Evolutionary conservation across 176 grass and related monocot genomes (phyloP).

Genomic region (Carex myosuroides): DNA sequence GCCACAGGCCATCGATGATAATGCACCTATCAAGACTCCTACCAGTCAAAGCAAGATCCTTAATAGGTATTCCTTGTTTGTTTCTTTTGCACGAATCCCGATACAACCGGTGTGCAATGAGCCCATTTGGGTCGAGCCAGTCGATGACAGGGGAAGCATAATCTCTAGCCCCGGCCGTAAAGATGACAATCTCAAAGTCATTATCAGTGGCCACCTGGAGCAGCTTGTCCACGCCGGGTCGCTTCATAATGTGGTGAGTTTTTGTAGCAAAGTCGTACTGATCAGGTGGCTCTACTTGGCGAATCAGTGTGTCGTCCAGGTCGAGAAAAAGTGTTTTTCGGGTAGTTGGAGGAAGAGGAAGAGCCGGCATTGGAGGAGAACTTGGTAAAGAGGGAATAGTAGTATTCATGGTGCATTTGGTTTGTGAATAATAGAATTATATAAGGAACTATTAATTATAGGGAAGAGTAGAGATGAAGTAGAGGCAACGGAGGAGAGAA

Average conservation of each 20-base stretch:
- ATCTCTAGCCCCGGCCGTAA: neutral
- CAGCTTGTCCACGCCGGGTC: neutral
- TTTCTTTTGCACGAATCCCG: neutral
- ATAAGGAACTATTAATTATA: neutral
- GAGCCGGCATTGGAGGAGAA: neutral
- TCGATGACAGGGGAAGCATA: conserved; percentile 8
- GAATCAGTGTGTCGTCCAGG: no score
- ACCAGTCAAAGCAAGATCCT: conserved; percentile 6
- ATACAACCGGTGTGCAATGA: conserved; percentile 1
- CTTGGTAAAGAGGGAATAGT: neutral
- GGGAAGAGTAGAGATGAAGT: neutral
- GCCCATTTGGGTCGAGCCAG: neutral
- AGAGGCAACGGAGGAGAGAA: neutral
- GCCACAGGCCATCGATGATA: neutral
- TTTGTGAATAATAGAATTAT: neutral
- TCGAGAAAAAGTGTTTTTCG: no score
- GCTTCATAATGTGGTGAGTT: neutral
- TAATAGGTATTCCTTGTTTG: neutral
- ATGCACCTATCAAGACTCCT: conserved; percentile 3
- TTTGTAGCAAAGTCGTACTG: no score
- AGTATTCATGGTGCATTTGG: neutral
- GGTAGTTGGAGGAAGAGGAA: neutral
- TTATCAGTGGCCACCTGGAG: neutral
- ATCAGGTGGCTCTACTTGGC: no score
- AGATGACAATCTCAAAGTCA: neutral